Evolutionary conservation across 73 alveolate genomes (phyloP).

Genomic region (Tetrahymena borealis): DNA sequence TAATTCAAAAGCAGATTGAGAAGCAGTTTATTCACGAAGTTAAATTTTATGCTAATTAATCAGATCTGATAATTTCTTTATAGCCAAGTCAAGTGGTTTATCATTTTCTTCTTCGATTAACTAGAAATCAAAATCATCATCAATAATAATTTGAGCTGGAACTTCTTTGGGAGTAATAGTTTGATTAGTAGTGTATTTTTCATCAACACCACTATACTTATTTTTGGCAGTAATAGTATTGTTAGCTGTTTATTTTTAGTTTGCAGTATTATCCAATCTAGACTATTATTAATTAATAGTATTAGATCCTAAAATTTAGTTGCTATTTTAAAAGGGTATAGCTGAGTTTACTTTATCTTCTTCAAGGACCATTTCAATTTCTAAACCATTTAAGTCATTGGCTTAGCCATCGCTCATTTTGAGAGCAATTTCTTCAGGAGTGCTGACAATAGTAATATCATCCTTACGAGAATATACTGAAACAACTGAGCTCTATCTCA

Average conservation of each 20-base stretch:
- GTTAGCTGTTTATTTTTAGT: too few species aligned
- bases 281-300: too few species aligned
- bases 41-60: not conserved
- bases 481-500: not conserved
- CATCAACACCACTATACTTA: not conserved
- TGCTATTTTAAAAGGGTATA: too few species aligned
- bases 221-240: not conserved
- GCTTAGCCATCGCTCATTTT: not conserved
- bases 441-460: not conserved
- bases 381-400: not conserved
- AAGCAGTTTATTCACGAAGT: not conserved
- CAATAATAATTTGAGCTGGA: not conserved
- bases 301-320: too few species aligned
- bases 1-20: not conserved
- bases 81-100: not conserved
- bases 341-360: not conserved
- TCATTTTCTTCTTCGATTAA: not conserved
- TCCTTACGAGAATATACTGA: not conserved
- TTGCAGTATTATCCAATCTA: too few species aligned
- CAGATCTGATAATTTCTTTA: not conserved
- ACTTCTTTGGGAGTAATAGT: not conserved
- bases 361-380: not conserved
- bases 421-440: not conserved
- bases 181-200: not conserved
- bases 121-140: not conserved